phyloP scores from a whole-genome alignment of 1,139 yeast genomes.

The Saccharomyces pastorianus region DNA sequence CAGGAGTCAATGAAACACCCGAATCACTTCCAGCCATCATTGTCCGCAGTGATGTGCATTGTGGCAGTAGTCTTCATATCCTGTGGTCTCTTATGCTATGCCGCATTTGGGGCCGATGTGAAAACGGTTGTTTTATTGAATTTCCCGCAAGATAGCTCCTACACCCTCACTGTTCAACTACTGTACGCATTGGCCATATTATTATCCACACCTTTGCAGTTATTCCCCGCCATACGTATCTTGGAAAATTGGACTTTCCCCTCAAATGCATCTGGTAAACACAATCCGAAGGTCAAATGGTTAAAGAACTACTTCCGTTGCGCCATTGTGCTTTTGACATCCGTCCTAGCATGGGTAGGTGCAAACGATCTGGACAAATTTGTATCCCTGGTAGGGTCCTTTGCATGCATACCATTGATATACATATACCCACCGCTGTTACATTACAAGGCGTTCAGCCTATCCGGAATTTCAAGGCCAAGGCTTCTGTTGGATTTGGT shows the following conservation, averaged over 20 bases:
- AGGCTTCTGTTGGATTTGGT: constrained; percentile 13
- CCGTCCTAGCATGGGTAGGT: constrained; percentile 62
- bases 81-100: constrained; percentile 71
- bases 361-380: constrained; percentile 75
- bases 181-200: constrained; percentile 82
- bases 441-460: constrained; percentile 43
- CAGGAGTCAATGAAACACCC: constrained; percentile 92
- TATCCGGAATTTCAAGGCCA: constrained; percentile 4
- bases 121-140: constrained; percentile 83
- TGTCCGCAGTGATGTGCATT: constrained; percentile 64
- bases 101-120: constrained; percentile 75
- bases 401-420: constrained; percentile 92
- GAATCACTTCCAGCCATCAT: constrained; percentile 57
- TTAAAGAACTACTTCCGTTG: constrained; percentile 68
- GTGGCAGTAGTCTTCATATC: constrained; percentile 71
- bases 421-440: constrained; percentile 89
- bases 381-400: constrained; percentile 86
- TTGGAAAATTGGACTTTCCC: constrained; percentile 61
- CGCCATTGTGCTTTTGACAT: constrained; percentile 54
- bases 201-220: constrained; percentile 82
- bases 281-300: constrained; percentile 68
- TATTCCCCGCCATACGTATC: constrained; percentile 82
- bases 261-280: constrained; percentile 56
- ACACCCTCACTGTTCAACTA: constrained; percentile 63
- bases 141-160: constrained; percentile 62